Percentiles rank a stretch among this genome's conserved stretches.
Evolutionary conservation across 805 yeast genomes (phyloP).

Genomic region (Wickerhamomyces canadensis): DNA sequence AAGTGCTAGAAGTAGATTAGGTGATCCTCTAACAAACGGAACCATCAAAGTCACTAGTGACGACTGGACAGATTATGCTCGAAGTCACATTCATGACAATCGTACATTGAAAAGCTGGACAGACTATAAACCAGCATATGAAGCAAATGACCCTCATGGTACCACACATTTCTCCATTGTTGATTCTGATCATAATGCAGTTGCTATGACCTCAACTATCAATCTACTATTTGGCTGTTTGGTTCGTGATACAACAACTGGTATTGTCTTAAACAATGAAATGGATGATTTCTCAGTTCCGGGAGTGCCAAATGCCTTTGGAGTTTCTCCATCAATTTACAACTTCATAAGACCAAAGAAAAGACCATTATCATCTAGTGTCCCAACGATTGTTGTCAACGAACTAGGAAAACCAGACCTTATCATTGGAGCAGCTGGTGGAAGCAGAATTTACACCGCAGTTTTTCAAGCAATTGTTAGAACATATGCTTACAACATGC

Average conservation of each 20-base stretch:
- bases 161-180: constrained; percentile 83
- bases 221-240: constrained; percentile 79
- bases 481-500: constrained; percentile 48
- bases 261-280: constrained; percentile 78
- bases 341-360: constrained; percentile 72
- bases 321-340: constrained; percentile 72
- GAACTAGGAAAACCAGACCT: constrained; percentile 48
- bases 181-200: constrained; percentile 72
- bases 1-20: constrained; percentile 77
- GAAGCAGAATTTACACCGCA: constrained; percentile 79
- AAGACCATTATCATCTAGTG: constrained; percentile 79
- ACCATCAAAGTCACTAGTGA: constrained; percentile 39
- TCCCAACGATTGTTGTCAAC: constrained; percentile 64
- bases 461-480: constrained; percentile 77
- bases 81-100: constrained; percentile 44
- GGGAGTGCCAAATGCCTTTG: constrained; percentile 65
- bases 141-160: constrained; percentile 78
- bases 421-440: constrained; percentile 92
- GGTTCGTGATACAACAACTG: constrained; percentile 77
- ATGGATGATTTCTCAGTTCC: constrained; percentile 94
- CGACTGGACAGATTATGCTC: constrained; percentile 51
- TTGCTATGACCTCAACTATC: constrained; percentile 83
- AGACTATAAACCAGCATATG: constrained; percentile 75
- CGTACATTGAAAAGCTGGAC: constrained; percentile 60
- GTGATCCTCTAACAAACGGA: constrained; percentile 49